phyloP scores from a whole-genome alignment of 1,139 yeast genomes.

The Taphrina pruni region DNA sequence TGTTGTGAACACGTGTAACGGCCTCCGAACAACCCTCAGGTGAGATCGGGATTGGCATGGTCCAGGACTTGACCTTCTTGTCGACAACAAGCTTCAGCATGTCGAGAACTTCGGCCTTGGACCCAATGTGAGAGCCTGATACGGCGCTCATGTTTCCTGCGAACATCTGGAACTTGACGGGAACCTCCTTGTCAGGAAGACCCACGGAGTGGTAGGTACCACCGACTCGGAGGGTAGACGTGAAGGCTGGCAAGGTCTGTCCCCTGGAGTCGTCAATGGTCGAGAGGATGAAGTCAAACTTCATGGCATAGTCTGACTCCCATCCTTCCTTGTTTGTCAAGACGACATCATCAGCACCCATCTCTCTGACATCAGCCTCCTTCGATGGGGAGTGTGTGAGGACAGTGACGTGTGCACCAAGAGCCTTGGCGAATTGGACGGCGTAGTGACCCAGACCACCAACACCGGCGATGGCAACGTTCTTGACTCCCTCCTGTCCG shows the following conservation, averaged over 20 bases:
- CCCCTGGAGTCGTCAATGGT: constrained; percentile 48
- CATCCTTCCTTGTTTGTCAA: constrained; percentile 53
- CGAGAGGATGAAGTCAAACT: constrained; percentile 50
- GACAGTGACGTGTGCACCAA: constrained; percentile 61
- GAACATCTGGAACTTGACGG: constrained; percentile 44
- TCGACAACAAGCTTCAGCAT: constrained; percentile 46
- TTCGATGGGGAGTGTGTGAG: constrained; percentile 58
- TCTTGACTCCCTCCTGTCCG: constrained; percentile 51
- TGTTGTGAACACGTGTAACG: constrained; percentile 50
- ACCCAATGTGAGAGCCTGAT: constrained; percentile 46
- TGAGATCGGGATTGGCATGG: constrained; percentile 44
- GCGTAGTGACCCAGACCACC: constrained; percentile 68
- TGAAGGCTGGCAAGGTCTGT: constrained; percentile 48
- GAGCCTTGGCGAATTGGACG: constrained; percentile 60
- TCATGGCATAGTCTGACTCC: constrained; percentile 44
- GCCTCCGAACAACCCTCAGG: constrained; percentile 45
- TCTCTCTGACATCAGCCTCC: constrained; percentile 56
- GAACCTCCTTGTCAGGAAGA: constrained; percentile 47
- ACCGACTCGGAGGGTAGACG: constrained; percentile 47
- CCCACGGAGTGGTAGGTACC: constrained; percentile 50
- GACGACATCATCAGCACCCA: constrained; percentile 59
- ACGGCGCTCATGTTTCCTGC: constrained; percentile 43
- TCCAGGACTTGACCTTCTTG: constrained; percentile 46
- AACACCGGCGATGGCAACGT: constrained; percentile 62
- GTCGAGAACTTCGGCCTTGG: constrained; percentile 44